phyloP scores from a whole-genome alignment of 2,329 filamentous ascomycete species.

The Penicillium aurantiogriseum region DNA sequence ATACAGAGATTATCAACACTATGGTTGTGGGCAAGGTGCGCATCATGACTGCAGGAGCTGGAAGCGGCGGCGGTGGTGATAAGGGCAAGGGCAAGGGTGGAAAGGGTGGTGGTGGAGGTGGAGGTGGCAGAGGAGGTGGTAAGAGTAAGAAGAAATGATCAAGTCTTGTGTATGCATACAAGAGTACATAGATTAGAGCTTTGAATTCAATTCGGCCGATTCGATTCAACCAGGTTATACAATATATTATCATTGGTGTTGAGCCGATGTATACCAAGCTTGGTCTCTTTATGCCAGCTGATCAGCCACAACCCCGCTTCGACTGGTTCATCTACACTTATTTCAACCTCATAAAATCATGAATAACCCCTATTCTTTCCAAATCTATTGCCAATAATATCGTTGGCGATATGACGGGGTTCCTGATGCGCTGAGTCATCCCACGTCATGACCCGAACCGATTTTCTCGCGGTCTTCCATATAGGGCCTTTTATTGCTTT shows the following conservation, averaged over 20 bases:
- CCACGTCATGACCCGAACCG: conserved; percentile 22
- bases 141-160: conserved; percentile 44
- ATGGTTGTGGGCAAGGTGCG: conserved; percentile 78
- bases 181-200: conserved; percentile 5
- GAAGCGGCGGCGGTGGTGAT: conserved; percentile 39
- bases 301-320: not conserved
- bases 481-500: conserved; percentile 6
- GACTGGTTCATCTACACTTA: not conserved
- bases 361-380: not conserved
- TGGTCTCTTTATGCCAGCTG: not conserved
- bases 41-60: conserved; percentile 69
- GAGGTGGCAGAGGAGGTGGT: conserved; percentile 28
- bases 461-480: conserved; percentile 14
- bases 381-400: not conserved
- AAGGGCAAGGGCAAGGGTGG: conserved; percentile 25
- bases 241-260: not conserved
- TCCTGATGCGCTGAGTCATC: conserved; percentile 23
- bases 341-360: not conserved
- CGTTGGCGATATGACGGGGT: not conserved
- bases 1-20: conserved; percentile 75
- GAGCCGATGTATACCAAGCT: not conserved
- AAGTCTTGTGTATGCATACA: not conserved
- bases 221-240: not conserved
- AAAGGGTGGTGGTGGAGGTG: conserved; percentile 22
- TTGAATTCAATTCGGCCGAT: not conserved